Base-by-base conservation (phyloP, 2,329 filamentous ascomycete genomes). In the Monosporascus sp. region DNA sequence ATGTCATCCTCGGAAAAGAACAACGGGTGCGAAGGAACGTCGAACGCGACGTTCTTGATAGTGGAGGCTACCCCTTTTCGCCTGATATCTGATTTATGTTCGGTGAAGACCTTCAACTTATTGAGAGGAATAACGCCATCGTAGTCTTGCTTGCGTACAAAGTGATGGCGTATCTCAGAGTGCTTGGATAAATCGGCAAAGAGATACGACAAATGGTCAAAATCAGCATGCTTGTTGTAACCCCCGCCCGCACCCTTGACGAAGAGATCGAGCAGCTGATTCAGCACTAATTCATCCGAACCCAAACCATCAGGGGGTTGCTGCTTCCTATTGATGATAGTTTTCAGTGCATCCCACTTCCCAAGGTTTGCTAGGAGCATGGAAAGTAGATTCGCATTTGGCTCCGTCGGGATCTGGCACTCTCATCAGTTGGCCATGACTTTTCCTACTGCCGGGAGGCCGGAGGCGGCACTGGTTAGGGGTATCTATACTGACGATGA, bases 221-320 rank as follows among this genome's bases (percentile, higher is more conserved):
- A 97, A 71, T 93, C 82, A 55, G 91, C 91, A 26, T 87, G 70
- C 66, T 88, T 87, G 77, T 97, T 97, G 71, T 94, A 91, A 9
- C 79, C 78, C 24, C 88, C 88, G 56, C 88, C 86, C 22, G 89
- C 86, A 20, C 93, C 93, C 74, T 94, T 95, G 67, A 97, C 94
- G 68, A 99, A 99, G 63, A 95, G 87, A 70, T 97, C 94, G 69
- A 99, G 84, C 31, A 99, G 77, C 71, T 97, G 94, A 69, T 97
- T 91, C 63, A 97, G 82, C 5, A 90, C 86, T 54, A 83, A 78
- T 37, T 86, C 80, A 41, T 90, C 89, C 1, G 84, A 87, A 6
- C 83, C 85, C 7, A 96, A 80, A n/a, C 78, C 77, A 52, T 85
- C 81, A 2, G 91, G 88, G 0, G 86, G 70, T 7, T 80, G 74